Base-by-base conservation (phyloP, 1,284 basidiomycete species). In the Thecaphora thlaspeos region DNA sequence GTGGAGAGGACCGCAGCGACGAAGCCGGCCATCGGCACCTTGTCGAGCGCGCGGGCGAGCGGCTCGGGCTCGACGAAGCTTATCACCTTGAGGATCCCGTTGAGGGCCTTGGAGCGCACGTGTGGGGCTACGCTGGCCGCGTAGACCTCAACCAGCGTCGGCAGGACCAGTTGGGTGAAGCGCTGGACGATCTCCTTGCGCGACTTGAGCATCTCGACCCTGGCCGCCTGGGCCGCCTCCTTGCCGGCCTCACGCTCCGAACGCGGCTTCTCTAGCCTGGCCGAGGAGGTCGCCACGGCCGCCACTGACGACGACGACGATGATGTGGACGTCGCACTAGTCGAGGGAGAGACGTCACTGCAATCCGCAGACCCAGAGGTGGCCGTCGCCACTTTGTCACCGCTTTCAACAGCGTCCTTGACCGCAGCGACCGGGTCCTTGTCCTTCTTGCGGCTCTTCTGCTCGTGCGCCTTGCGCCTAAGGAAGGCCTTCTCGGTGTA, bases 401-500 rank as follows among this genome's bases (percentile, higher is more conserved):
- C 51, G 28, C 42, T 51, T 12, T 34, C 43, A 12, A 15, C 47
- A 32, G 43, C 44, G 7, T 40, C 43, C 12, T 23, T 26, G 34
- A 8, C 18, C 23, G 39, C 7, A 11, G 49, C 14, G 12, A 26
- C 19, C 7, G 34, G 14, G 30, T 51, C 42, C 46, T 53, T 55
- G 28, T 34, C 32, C 32, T 34, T 34, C 11, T 17, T 11, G 15
- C 32, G 32, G 12, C 12, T 32, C 21, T 26, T 37, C 34, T 41
- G 44, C 48, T 32, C 43, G 23, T 43, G 43, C 10, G 41, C 34
- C 48, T 30, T 55, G 22, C 55, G 61, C 57, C 50, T 67, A 21
- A 47, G 83, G 30, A 93, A 80, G 4, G 87, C 85, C 76, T 91
- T 93, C 80, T 95, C 92, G 0, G 89, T 88, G 76, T 96, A 96